Evolutionary conservation across 345 rosid species (phyloP), one percentile per base, ranked within the genome.

Genomic region (Eucalyptus coolabah): DNA sequence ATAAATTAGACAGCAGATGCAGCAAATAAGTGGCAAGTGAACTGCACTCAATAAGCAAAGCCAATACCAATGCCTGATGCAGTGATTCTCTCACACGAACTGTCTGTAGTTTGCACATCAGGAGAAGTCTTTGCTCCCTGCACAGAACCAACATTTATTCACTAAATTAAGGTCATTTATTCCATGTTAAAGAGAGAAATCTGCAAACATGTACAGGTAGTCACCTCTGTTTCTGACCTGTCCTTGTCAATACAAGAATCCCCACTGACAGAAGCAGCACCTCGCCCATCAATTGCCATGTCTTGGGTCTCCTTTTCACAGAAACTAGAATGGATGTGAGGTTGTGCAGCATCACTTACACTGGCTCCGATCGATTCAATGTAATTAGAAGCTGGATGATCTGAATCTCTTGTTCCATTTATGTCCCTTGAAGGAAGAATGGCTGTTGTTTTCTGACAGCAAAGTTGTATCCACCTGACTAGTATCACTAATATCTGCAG

Each of bases 61-160:
- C 19, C 88, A 34, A 92, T 92, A 95, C 94, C 93, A 45, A 45
- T 19, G 26, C 89, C 26, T 6, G 92, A 89, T 89, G 88, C 89
- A 91, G 86, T 86, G 86, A 90, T 88, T 49, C 88, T 86, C 91
- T 94, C 92, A 6, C 90, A 89, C 12, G 90, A 72, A 87, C 92
- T 90, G 81, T 94, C 94, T 88, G 89, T 87, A 90, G 91, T 59
- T 88, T 93, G 96, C 89, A 93, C 69, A 86, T 88, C 91, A 86
- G 91, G 91, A 72, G 89, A 91, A 88, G 67, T 89, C 93, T n/a
- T 18, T 72, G 89, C 92, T 88, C 91, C 94, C 93, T 93, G 91
- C 88, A 91, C 86, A 92, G 53, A 91, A 87, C 60, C 49, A 87
- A 86, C 34, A 85, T 56, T 59, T 67, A 50, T 19, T 50, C 28